phyloP scores from a whole-genome alignment of 2,329 filamentous ascomycete species.

The Penicillium sp. region DNA sequence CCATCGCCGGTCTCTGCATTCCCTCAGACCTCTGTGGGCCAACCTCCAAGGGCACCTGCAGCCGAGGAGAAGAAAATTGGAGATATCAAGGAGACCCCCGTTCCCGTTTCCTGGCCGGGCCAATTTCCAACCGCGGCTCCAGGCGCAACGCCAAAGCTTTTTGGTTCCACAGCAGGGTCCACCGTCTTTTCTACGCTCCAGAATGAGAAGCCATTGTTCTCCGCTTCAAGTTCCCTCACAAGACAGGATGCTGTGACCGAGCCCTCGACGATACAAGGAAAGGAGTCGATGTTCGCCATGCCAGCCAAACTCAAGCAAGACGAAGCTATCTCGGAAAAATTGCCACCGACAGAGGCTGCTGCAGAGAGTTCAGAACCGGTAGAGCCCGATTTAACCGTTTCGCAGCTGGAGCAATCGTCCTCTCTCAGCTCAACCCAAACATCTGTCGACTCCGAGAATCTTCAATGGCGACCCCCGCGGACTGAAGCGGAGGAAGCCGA shows the following conservation, averaged over 20 bases:
- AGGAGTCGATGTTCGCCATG: not conserved
- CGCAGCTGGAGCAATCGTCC: not conserved
- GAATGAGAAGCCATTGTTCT: constrained; percentile 13
- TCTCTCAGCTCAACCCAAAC: not conserved
- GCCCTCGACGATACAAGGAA: not conserved
- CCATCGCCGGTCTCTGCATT: not conserved
- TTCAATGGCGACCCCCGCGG: not conserved
- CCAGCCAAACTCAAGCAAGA: not conserved
- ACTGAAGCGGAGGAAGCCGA: constrained; percentile 14
- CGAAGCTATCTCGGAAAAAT: not conserved
- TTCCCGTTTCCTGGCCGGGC: not conserved
- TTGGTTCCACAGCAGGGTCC: not conserved
- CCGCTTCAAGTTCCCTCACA: not conserved
- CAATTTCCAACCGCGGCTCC: not conserved
- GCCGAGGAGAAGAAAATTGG: not conserved
- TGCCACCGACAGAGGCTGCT: not conserved
- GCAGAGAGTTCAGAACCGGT: not conserved
- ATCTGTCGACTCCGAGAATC: not conserved
- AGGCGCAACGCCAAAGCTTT: not conserved
- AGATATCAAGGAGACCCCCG: not conserved
- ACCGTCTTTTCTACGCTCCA: constrained; percentile 1
- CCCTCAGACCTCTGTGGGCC: not conserved
- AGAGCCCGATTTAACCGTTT: constrained; percentile 3
- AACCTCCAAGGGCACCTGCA: not conserved
- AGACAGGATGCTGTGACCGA: not conserved